Evolutionary conservation across 768 basidiomycete species (phyloP), one percentile per base, ranked within the genome.

Genomic region (Trametes villosa): DNA sequence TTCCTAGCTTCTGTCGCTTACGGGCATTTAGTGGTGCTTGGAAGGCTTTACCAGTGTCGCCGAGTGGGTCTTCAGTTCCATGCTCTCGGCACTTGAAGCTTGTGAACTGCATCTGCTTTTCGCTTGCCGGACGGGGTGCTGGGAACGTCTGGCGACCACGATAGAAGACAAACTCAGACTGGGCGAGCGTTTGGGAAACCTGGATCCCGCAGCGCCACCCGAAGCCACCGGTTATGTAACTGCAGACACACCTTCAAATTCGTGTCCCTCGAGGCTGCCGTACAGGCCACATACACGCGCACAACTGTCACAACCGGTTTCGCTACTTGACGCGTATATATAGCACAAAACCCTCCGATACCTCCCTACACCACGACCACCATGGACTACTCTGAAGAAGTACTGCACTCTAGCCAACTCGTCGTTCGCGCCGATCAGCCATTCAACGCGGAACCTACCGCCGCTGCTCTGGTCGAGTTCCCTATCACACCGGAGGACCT

Each of bases 361-460:
- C n/a, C n/a, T n/a, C 50, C 24, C 34, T 26, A 36, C 17, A 27
- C n/a, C 24, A 30, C 9, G 17, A 18, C 26, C 44, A 13, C 53
- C 49, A 67, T 64, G 63, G 60, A 67, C 44, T 64, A 59, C 34
- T 44, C 66, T 8, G 26, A 53, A 0, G 84, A 87, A 75, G 83
- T 82, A 9, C 59, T 71, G 0, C 84, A 82, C 66, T 85, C 83
- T 24, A 64, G 78, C 13, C 71, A 77, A 11, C 77, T 86, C 29
- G 63, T 75, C 47, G 71, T 85, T 11, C 80, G 82, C 62, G 63
- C 77, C 67, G 15, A 76, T 7, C 66, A 80, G 9, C 89, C 89
- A 2, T 85, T 84, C 76, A 91, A 91, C 68, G 88, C 89, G 18
- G 89, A 92, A 63, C 86, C 89, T 0, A 74, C 78, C 2, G 79